phyloP scores from a whole-genome alignment of 2,329 filamentous ascomycete genomes.

The Chaetomium sp. region DNA sequence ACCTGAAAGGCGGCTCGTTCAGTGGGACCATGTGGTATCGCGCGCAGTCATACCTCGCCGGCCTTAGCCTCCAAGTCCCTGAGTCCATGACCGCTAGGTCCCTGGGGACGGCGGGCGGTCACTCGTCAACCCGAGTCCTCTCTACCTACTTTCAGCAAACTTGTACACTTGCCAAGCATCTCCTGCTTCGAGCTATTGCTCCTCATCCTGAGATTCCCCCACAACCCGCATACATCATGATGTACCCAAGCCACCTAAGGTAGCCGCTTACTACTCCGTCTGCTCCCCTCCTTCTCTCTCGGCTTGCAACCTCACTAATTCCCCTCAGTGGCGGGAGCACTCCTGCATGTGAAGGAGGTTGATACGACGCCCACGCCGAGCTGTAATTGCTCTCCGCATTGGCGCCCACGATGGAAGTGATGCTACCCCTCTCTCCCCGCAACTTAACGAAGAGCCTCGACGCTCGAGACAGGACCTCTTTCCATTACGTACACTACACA shows the following conservation, averaged over 20 bases:
- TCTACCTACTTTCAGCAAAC: too few species aligned
- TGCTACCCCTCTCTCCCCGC: too few species aligned
- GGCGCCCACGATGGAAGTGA: too few species aligned
- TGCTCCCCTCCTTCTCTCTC: slow-evolving; percentile 3
- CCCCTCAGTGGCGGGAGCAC: not conserved
- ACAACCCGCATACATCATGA: not conserved
- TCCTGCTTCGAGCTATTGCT: not conserved
- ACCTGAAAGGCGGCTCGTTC: not conserved
- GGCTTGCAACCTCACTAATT: slow-evolving; percentile 6
- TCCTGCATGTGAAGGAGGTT: slow-evolving; percentile 8
- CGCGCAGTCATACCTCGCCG: not conserved
- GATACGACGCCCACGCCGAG: not conserved
- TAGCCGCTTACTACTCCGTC: not conserved
- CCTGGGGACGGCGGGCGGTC: not conserved
- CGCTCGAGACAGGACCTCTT: too few species aligned
- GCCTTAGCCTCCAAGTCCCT: too few species aligned
- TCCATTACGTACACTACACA: too few species aligned
- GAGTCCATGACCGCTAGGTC: not conserved
- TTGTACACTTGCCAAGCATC: not conserved
- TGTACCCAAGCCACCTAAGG: not conserved
- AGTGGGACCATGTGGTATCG: not conserved
- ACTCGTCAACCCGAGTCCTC: not conserved
- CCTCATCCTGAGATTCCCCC: not conserved
- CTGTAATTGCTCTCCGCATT: not conserved
- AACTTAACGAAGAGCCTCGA: too few species aligned